Evolutionary conservation across 176 grass and related monocot species (phyloP).

Genomic region (Triticum aestivum): DNA sequence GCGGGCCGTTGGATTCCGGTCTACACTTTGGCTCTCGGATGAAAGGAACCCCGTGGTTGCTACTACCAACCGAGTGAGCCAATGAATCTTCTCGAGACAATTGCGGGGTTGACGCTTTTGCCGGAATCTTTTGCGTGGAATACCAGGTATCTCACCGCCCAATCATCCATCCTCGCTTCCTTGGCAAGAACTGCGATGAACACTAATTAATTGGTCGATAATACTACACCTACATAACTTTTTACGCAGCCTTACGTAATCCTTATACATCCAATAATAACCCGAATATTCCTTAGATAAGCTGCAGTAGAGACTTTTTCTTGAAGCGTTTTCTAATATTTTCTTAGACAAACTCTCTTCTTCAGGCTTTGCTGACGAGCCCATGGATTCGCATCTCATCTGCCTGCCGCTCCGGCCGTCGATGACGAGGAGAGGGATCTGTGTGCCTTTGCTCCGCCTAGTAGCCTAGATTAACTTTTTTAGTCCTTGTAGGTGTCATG

Average conservation of each 20-base stretch:
- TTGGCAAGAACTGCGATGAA: background rate
- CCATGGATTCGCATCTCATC: too few species aligned
- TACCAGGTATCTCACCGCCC: background rate
- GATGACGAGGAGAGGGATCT: accelerated
- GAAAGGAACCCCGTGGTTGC: background rate
- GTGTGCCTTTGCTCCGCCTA: too few species aligned
- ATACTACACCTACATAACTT: too few species aligned
- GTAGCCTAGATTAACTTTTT: too few species aligned
- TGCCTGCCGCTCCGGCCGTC: too few species aligned
- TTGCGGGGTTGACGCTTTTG: background rate
- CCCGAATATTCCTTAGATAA: too few species aligned
- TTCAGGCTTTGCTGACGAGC: too few species aligned
- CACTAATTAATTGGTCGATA: background rate
- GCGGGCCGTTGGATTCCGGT: background rate
- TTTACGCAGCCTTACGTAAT: too few species aligned
- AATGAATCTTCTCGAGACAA: background rate
- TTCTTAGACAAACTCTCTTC: too few species aligned
- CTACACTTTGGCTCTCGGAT: background rate
- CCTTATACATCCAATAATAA: too few species aligned
- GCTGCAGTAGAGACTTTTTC: too few species aligned
- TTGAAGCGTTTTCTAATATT: too few species aligned
- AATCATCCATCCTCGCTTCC: background rate
- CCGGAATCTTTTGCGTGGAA: background rate
- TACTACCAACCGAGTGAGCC: background rate
- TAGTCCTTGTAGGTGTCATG: accelerated